phyloP scores from a whole-genome alignment of 169 alveolate genomes.

The Perkinsus marinus region DNA sequence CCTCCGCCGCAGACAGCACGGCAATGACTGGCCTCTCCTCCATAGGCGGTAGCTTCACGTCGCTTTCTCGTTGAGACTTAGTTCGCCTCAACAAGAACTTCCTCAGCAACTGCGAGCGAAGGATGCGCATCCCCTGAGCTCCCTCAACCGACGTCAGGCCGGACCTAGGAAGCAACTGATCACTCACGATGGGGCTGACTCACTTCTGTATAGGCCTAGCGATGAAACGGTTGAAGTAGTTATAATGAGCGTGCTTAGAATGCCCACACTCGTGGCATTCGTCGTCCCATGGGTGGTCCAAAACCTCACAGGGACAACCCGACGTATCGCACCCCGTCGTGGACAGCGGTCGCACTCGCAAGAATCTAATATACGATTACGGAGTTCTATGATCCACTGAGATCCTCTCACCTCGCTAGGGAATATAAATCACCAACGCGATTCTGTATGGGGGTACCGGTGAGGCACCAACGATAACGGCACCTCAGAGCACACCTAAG shows the following conservation, averaged over 20 bases:
- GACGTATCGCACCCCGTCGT: constrained; percentile 29
- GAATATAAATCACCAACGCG: constrained; percentile 84
- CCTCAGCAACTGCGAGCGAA: constrained; percentile 30
- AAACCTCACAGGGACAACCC: constrained; percentile 37
- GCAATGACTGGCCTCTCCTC: constrained; percentile 46
- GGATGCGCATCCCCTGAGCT: constrained; percentile 21
- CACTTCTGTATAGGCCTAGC: constrained; percentile 56
- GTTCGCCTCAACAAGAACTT: constrained; percentile 58
- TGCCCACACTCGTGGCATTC: constrained; percentile 58
- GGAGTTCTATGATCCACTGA: constrained; percentile 8
- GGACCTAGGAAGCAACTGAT: neutral
- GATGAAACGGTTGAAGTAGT: constrained; percentile 57
- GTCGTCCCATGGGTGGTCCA: constrained; percentile 34
- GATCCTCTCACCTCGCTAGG: constrained; percentile 61
- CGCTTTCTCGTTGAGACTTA: constrained; percentile 60
- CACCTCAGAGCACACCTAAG: constrained; percentile 22
- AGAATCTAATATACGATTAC: neutral
- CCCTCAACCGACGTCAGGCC: constrained; percentile 33
- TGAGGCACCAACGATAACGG: constrained; percentile 78
- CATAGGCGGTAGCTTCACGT: constrained; percentile 65
- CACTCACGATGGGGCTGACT: constrained; percentile 13
- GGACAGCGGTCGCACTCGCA: neutral
- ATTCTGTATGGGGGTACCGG: constrained; percentile 95
- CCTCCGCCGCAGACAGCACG: constrained; percentile 51
- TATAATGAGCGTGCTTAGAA: constrained; percentile 51